Evolutionary conservation across 352 stramenopile species (phyloP), one percentile per base, ranked within the genome.

Genomic region (Globisporangium nunn): DNA sequence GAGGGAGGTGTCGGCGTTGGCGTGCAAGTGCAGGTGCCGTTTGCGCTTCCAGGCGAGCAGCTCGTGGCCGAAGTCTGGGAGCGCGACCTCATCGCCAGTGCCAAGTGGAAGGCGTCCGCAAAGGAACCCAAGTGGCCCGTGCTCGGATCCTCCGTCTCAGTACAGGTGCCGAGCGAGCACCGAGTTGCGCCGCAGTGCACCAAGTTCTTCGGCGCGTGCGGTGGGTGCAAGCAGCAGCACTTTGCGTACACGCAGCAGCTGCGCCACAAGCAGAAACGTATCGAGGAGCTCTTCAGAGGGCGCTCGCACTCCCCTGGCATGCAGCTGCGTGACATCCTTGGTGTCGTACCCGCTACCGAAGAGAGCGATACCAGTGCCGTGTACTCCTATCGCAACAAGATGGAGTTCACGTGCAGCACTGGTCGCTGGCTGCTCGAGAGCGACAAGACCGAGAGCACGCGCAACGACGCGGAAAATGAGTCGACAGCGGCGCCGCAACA

Each of bases 341-440:
- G 79, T 11, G 64, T 71, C 0, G 28, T 59, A 7, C 23, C 11
- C 8, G 29, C 12, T 11, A 39, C n/a, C n/a, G n/a, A 56, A 4
- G 23, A 52, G 15, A 31, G 15, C 0, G 30, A 40, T 1, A 6
- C 7, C 23, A 56, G 41, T 18, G 56, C 37, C 3, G 47, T 72
- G 10, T 82, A 78, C 48, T 56, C 74, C 40, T 92, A 92, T 61
- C 77, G 81, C 55, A 92, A 90, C 70, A 92, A 92, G 59, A 90
- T 87, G 70, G 81, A 92, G 61, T 92, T 92, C 56, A 90, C 81
- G 7, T 89, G 79, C 55, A 90, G 75, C 56, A 81, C 79, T 3
- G 75, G 75, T n/a, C 77, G 79, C 0, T 90, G 81, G 81, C 58
- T 88, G 28, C 58, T 88, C 29, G 59, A 74, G 4, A 66, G 57